These are phyloP conservation scores for Asterionellopsis glacialis DNA, from an alignment of 108 stramenopile species.

Conservation along the genomic window DNA sequence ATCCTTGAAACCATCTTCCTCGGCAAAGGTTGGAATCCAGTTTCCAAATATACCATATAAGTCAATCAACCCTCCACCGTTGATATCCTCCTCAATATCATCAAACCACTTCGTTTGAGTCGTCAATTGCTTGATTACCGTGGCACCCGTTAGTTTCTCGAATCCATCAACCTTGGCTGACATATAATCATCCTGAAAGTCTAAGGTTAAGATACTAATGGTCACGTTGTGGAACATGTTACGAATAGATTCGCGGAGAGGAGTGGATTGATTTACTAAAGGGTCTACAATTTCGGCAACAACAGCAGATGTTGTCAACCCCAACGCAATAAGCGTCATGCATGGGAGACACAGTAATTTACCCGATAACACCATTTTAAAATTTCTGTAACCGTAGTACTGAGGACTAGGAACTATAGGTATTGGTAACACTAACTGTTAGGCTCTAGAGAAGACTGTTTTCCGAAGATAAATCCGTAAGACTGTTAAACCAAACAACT, in stretches of 20 bases:
- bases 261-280: constrained; percentile 2
- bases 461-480: no score
- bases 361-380: no score
- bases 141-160: constrained; percentile 7
- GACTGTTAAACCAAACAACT: no score
- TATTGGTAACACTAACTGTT: no score
- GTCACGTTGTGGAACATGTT: not conserved
- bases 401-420: no score
- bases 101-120: constrained; percentile 7
- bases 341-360: no score
- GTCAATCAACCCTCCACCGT: constrained; percentile 6
- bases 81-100: constrained; percentile 8
- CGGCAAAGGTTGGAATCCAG: constrained; percentile 13
- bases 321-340: no score
- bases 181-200: not conserved
- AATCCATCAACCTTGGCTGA: constrained; percentile 1
- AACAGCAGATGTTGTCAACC: no score
- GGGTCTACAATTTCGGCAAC: constrained; percentile 3
- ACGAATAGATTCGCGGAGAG: constrained; percentile 12
- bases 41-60: constrained; percentile 10
- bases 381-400: no score
- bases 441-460: no score
- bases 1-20: constrained; percentile 2
- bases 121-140: not conserved
- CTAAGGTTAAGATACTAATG: constrained; percentile 7